Base-by-base conservation (phyloP, 1,284 basidiomycete species). In the Cutaneotrichosporon cavernicola region DNA sequence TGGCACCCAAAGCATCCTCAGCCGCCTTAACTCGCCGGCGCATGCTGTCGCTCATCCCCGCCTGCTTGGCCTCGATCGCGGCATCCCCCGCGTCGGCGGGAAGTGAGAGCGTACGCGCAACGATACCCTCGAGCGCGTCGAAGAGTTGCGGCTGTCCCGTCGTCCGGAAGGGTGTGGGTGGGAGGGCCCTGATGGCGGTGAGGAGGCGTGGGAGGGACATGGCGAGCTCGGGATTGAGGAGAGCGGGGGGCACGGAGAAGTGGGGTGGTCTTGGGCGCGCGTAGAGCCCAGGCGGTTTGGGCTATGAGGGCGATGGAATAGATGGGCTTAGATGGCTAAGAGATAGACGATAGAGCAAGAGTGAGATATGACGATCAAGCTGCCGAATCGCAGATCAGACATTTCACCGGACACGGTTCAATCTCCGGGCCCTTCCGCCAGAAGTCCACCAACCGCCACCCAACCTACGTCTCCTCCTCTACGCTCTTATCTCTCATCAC, bases 81-180 rank as follows among this genome's bases (percentile, higher is more conserved):
- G 62, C 63, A 10, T 56, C 56, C 26, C 53, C 50, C 0, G 68
- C 63, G 32, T 61, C 16, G 30, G 67, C 43, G 31, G 55, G 49
- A 14, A 74, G 65, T 7, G 63, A 57, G 59, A 76, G 73, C 18
- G 64, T 56, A 21, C 76, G 69, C 18, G 62, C 59, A 22, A 74
- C 69, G 58, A 76, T 72, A 16, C 63, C 67, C 56, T 73, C 72
- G 21, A 79, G 63, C 13, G 76, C 75, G 49, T 74, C 70, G 10
- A 70, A 68, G 0, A 79, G 71, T 65, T 79, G 77, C n/a, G 74
- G 72, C 11, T 71, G 60, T 7, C 68, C 69, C 13, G 67, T 62
- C 21, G 73, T 67, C 36, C 76, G 69, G 61, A 79, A 69, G 4
- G 77, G 77, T 18, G 76, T 73, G 18, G 73, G 63, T 16, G 73